Base-by-base conservation (phyloP, 192 early-diverging fungal species). In the Coemansia sp. region DNA sequence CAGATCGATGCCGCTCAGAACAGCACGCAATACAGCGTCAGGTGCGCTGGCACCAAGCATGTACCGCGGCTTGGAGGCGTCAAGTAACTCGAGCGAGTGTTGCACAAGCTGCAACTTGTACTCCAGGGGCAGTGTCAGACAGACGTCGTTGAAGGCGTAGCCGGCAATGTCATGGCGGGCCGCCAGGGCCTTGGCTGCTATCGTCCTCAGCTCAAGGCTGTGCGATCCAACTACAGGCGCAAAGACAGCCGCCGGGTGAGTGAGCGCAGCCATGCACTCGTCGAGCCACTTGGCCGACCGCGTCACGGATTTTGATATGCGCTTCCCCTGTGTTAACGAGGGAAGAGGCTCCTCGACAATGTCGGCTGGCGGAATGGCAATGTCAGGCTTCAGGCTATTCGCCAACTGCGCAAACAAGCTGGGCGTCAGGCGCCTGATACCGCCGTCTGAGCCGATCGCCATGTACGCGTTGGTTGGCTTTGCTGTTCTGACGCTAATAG, bases 1-100 rank as follows among this genome's bases (percentile, higher is more conserved):
- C 53, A 93, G 59, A 65, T 93, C 92, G 20, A 88, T 82, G 3
- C 92, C 92, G 13, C 44, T 34, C 11, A 71, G 67, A 65, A 78
- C 69, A 8, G 76, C 81, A 16, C 69, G 69, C 34, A 83, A 45
- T 16, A 63, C 81, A 20, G 41, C 45, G 50, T 83, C 81, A 1
- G 81, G 81, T 11, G 76, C 65, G 29, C 76, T 78, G 59, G 68
- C 76, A 27, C 81, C 81, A 22, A 65, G 69, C 81, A 83, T 83
- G 43, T 75, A 78, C 34, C 81, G 69, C 50, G 70, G 76, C 61
- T 71, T 75, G 5, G 63, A 45, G 13, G 65, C 53, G 38, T 77
- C 73, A 12, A 83, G 81, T 20, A 50, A 27, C 13, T 45, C 37
- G 11, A 83, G 65, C 30, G 81, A 78, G 47, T 68, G 76, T 59